Base-by-base conservation (phyloP, 352 stramenopile genomes). In the Pythium apleroticum region DNA sequence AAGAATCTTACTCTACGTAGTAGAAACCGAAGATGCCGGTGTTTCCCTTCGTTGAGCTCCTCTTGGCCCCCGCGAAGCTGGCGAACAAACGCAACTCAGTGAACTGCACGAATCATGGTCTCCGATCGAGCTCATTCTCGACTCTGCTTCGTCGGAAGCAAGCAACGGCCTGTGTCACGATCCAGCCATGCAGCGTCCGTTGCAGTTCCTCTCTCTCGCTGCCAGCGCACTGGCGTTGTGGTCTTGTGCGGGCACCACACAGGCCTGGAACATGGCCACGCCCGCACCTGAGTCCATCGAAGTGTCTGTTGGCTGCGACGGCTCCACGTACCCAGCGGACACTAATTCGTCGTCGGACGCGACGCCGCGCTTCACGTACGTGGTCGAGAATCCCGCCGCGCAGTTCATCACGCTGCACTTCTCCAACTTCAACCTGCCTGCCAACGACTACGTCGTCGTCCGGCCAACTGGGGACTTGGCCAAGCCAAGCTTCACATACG, bases 371-470 rank as follows among this genome's bases (percentile, higher is more conserved):
- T 85, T 71, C 61, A 68, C 70, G 5, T 83, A 78, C 57, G 52
- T 66, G 25, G 53, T 90, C 59, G 69, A 70, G 25, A 78, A 86
- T 33, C 58, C 74, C 10, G 22, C 75, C 24, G 84, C 80, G 11
- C 50, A 77, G 25, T 89, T 89, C 57, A 68, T 89, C 46, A 67
- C 79, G 11, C 45, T 93, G 41, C 74, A 89, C 53, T 89, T 93
- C 39, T 70, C 73, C 12, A 27, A 76, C 28, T 86, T 91, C 57
- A 81, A 89, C 39, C 65, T 93, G 10, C 81, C 81, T 0, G 54
- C 70, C 0, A 68, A 62, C 24, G 84, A 93, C 57, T 84, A 78
- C 48, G 66, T 93, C 9, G 56, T 79, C 28, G 52, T 91, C 7
- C 72, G 70, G 0, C 46, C 80, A 3, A 65, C 73, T 1, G 55